These are phyloP conservation scores for Arthrobotrys sphaeroides DNA, from an alignment of 2,329 filamentous ascomycete species.

Conservation along the genomic window DNA sequence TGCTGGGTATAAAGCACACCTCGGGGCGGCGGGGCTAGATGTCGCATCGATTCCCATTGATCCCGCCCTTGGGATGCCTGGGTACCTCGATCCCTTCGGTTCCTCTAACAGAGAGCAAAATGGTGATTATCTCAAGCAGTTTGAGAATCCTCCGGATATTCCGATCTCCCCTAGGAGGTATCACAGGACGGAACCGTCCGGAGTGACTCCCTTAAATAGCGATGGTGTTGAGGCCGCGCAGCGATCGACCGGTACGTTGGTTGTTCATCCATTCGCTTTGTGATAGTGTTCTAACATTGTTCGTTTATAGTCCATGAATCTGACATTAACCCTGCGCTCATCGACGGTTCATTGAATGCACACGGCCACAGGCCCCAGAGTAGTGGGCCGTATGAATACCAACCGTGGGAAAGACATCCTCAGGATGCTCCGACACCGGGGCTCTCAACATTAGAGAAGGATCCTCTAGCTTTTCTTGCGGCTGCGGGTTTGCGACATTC, in stretches of 20 bases:
- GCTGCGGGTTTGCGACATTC: constrained; percentile 54
- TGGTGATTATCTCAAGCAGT: constrained; percentile 42
- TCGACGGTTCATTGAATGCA: background rate
- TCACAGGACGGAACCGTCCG: constrained; percentile 4
- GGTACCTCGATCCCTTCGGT: background rate
- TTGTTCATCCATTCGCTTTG: background rate
- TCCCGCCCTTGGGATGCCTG: constrained; percentile 38
- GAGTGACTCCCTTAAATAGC: background rate
- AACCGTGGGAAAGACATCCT: constrained; percentile 4
- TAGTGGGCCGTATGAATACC: background rate
- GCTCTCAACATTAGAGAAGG: constrained; percentile 51
- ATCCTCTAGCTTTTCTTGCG: constrained; percentile 54
- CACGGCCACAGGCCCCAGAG: background rate
- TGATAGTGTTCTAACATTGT: background rate
- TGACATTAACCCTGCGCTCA: constrained; percentile 37
- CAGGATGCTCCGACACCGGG: constrained; percentile 9
- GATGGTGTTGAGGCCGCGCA: constrained; percentile 13
- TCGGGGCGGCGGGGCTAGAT: constrained; percentile 34
- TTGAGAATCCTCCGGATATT: constrained; percentile 50
- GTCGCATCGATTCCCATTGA: constrained; percentile 52
- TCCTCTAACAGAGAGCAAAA: constrained; percentile 14
- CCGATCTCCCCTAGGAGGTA: constrained; percentile 22
- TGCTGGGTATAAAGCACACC: constrained; percentile 46
- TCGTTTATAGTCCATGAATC: constrained; percentile 29
- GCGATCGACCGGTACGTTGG: constrained; percentile 7